Evolutionary conservation across 768 basidiomycete genomes (phyloP).

Genomic region (Amyloporia xantha): DNA sequence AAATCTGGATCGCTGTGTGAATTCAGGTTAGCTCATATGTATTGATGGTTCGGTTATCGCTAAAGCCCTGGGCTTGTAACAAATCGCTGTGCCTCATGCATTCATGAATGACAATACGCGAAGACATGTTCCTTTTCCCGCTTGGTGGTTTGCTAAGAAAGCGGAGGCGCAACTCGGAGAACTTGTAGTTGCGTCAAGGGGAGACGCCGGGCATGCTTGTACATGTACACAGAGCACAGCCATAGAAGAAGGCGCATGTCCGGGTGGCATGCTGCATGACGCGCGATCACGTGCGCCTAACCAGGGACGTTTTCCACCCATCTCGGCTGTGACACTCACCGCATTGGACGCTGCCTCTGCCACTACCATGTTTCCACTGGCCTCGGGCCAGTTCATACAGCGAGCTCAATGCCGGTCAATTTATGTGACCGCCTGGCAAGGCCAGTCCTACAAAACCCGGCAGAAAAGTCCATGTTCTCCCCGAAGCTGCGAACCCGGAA

Average conservation of each 20-base stretch:
- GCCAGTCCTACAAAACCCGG: conserved; percentile 14
- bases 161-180: neutral
- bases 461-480: neutral
- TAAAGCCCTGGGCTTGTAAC: too few species aligned
- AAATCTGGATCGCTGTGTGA: too few species aligned
- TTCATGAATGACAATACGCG: too few species aligned
- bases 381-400: conserved; percentile 5
- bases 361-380: conserved; percentile 4
- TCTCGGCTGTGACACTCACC: conserved; percentile 13
- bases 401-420: conserved; percentile 6
- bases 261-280: neutral
- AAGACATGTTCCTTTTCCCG: too few species aligned
- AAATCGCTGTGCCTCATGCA: too few species aligned
- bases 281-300: conserved; percentile 14
- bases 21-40: too few species aligned
- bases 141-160: too few species aligned
- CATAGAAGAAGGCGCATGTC: neutral
- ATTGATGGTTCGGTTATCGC: too few species aligned
- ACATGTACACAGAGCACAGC: neutral
- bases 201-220: neutral
- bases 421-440: conserved; percentile 7
- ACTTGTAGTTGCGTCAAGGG: neutral
- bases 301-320: neutral
- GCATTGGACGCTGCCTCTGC: conserved; percentile 16
- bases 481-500: neutral